Base-by-base conservation (phyloP, 1,284 basidiomycete species). In the Trichosporon ovoides region DNA sequence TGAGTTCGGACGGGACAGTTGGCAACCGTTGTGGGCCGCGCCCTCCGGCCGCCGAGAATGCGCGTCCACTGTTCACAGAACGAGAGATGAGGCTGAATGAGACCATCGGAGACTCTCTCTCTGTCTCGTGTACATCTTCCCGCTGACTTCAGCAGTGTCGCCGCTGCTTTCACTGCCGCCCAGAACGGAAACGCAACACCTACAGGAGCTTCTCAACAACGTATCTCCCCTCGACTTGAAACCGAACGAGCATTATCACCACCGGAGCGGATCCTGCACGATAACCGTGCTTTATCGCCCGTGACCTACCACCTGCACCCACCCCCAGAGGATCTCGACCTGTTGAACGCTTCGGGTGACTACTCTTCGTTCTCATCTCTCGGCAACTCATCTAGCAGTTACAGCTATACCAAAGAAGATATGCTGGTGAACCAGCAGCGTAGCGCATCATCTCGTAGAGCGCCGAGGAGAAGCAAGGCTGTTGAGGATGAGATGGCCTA, bases 321-420 rank as follows among this genome's bases (percentile, higher is more conserved):
- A 7, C 56, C 65, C 6, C 61, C 66, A 20, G 64, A 66, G 12
- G 64, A 56, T 6, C 63, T 66, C 28, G 60, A 61, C 10, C 40
- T 63, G 43, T 53, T 31, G 33, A 64, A 64, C 18, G 63, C 51
- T 11, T 48, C 43, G 12, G 43, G 43, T 31, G 69, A 67, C 18
- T 68, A 63, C 57, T 49, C 58, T 12, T 65, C 63, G 10, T 73
- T 73, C 48, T 66, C 67, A 2, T 70, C 69, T 0, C 40, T 69
- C 7, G 67, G 62, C 24, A n/a, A 57, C 52, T 37, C 52, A 50
- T 37, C 59, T 56, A 9, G 64, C 38, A 16, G 37, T n/a, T 40
- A 69, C 63, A 69, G 73, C 6, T 76, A 75, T 60, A 59, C 70
- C 14, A 70, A 71, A 31, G 70, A 62, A 12, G 68, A 71, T 24